Base-by-base conservation (phyloP, 768 basidiomycete species). In the Tricholoma flavovirens region DNA sequence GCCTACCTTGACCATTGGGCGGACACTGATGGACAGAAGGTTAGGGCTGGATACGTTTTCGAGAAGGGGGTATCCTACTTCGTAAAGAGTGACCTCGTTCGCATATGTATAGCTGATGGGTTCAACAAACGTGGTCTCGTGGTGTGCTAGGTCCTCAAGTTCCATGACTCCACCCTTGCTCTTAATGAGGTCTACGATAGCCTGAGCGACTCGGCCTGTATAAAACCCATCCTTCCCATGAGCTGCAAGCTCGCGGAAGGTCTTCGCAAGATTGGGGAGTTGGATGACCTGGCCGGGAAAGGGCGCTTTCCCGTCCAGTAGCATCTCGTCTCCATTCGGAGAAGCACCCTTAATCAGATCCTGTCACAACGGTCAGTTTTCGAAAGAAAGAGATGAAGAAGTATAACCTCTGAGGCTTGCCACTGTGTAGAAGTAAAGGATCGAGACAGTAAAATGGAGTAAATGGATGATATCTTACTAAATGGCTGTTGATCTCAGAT, bases 171-270 rank as follows among this genome's bases (percentile, higher is more conserved):
- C 97, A 15, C 96, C 96, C 62, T 87, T 80, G 69, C 83, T 85
- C 69, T 91, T 75, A 49, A 97, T 81, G 29, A 98, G 77, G 49
- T 93, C 84, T 8, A 95, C 88, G 54, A 97, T 90, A 3, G 90
- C 91, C 67, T 95, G 77, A 0, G 97, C 97, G 14, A 98, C 71
- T 14, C 90, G 77, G 1, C 97, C 97, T 66, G 86, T 92, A 73
- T 99, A 99, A 70, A 93, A 99, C 0, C 96, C 97, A 55, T 88
- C 86, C 64, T 88, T 93, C 2, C 96, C 96, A 12, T 93, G 73
- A 59, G 82, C 79, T 0, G 84, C 91, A 8, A 98, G 76, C 48
- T 83, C 79, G 49, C 86, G 82, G 74, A 98, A 94, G 0, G 93
- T 96, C 64, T 77, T 72, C 0, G 90, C 96, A 8, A 99, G 80